Base-by-base conservation (phyloP, 139 green algal genomes). In the Zygnema cylindricum region DNA sequence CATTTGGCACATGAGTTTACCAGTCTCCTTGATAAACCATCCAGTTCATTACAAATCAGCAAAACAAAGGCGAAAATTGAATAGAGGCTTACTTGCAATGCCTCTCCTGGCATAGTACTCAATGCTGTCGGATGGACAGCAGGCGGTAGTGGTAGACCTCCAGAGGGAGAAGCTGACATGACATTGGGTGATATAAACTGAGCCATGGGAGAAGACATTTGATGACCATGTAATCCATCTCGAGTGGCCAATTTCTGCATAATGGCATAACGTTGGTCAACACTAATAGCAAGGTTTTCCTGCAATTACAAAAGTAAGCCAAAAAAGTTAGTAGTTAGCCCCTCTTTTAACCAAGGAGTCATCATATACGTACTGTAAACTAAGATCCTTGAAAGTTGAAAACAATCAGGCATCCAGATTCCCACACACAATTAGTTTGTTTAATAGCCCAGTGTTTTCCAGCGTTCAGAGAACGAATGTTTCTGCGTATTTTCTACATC, bases 221-320 rank as follows among this genome's bases (percentile, higher is more conserved):
- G 49, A 16, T 25, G 16, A 16, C 49, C 49, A 63, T 63, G 7
- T 25, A 49, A 16, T 79, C 39, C 71, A 79, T 79, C 71, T 79
- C 71, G 38, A 57, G 71, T 25, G 71, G 71, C 71, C 16, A 79
- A 49, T 11, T 49, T 79, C 11, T 49, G 38, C 71, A 79, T 79
- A 49, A 79, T 49, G 3, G 71, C 71, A 49, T 79, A 79, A 16
- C 71, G 38, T 11, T 79, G 71, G 41, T 79, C 39, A 57, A 49
- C 11, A 11, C 40, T 16, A 11, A 79, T 79, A 16, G 71, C 38
- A 43, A 79, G 41, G 71, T 79, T 79, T 49, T 79, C 71, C 71
- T 79, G 71, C 71, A 79, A 3, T 57, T 25, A 11, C 38, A 79
- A 25, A 73, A 73, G 30, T 39, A 73, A 73, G 30, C 30, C 30